phyloP scores from a whole-genome alignment of 306 rosid species.

The Boehmeria nivea region DNA sequence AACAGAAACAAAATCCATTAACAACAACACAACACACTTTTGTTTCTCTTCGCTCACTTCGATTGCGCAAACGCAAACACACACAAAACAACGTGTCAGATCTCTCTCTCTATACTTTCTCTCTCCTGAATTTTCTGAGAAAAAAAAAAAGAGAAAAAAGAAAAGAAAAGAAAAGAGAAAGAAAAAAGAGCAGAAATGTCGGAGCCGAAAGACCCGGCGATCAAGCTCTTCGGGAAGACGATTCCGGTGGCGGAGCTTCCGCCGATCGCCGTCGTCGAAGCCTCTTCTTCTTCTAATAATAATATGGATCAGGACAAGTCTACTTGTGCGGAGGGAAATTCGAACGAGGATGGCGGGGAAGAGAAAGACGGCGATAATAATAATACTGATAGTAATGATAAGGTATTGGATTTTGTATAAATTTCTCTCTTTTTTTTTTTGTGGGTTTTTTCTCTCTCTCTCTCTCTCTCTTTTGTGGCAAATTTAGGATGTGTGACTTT shows the following conservation, averaged over 20 bases:
- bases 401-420: background rate
- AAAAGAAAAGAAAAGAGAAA: background rate
- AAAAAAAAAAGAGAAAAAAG: background rate
- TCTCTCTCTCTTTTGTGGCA: too few relatives aligned
- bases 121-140: slow-evolving; percentile 2
- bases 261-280: slow-evolving; percentile 2
- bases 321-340: slow-evolving; percentile 19
- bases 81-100: slow-evolving; percentile 33
- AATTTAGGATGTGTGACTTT: too few relatives aligned
- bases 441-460: slow-evolving; percentile 5
- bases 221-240: slow-evolving; percentile 61
- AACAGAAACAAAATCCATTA: slow-evolving; percentile 1
- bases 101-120: slow-evolving; percentile 16
- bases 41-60: too few relatives aligned
- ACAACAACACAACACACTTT: background rate
- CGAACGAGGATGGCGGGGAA: slow-evolving; percentile 24
- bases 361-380: slow-evolving; percentile 16
- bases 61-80: background rate
- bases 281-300: slow-evolving; percentile 9
- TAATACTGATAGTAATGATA: slow-evolving; percentile 13
- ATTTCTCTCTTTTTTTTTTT: slow-evolving; percentile 6
- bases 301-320: slow-evolving; percentile 29
- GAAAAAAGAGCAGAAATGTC: slow-evolving; percentile 29
- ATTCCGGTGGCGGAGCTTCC: slow-evolving; percentile 35
- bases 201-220: slow-evolving; percentile 58